Percentiles rank a stretch among this genome's conserved stretches.
Evolutionary conservation across 2,329 filamentous ascomycete genomes (phyloP).

Genomic region (Trichoderma lentiforme): DNA sequence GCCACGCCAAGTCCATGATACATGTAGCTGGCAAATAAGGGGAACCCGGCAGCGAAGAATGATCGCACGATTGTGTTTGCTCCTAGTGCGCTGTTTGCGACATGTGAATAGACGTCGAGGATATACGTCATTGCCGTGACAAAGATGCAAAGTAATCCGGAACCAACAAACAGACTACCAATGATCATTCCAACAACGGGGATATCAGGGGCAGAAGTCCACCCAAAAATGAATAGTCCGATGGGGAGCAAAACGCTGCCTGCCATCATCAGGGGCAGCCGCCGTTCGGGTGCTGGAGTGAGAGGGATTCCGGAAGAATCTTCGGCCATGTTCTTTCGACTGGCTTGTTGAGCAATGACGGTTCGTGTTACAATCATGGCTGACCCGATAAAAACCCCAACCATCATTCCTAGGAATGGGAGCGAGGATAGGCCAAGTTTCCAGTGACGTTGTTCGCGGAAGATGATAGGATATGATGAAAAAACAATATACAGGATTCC

Average conservation of each 20-base stretch:
- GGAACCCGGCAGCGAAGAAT: conserved; percentile 57
- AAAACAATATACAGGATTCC: conserved; percentile 53
- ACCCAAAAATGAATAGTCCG: conserved; percentile 10
- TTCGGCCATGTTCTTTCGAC: neutral
- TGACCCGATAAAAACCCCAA: conserved; percentile 10
- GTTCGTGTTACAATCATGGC: conserved; percentile 5
- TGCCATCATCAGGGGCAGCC: conserved; percentile 12
- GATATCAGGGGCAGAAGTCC: conserved; percentile 17
- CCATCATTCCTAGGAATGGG: conserved; percentile 15
- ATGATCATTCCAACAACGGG: conserved; percentile 33
- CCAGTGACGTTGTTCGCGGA: conserved; percentile 47
- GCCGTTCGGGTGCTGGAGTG: neutral
- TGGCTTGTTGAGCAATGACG: neutral
- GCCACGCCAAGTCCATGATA: conserved; percentile 19
- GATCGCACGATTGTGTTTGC: conserved; percentile 41
- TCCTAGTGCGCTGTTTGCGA: conserved; percentile 33
- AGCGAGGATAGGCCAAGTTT: conserved; percentile 10
- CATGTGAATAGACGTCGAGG: conserved; percentile 31
- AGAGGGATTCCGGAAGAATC: neutral
- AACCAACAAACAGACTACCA: neutral
- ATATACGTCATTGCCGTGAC: conserved; percentile 43
- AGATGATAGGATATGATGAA: conserved; percentile 51
- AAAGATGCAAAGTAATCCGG: neutral
- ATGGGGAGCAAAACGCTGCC: conserved; percentile 12
- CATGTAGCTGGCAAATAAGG: conserved; percentile 20